Conservation (phyloP, 345 rosid genomes). For the Arabidopsis suecica region DNA sequence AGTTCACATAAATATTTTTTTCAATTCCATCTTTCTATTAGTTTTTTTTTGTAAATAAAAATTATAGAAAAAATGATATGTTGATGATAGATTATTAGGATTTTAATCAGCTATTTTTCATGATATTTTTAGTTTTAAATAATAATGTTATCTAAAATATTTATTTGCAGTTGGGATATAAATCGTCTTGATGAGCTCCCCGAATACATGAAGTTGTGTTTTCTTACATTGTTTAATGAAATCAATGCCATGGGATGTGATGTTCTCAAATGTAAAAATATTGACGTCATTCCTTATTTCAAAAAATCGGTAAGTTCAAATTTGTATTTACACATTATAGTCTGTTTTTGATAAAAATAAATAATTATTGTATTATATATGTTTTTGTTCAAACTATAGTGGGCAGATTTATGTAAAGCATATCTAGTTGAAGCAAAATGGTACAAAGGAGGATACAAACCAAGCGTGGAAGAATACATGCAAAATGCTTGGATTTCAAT, state of each 20-base stretch:
- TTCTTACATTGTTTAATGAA: conserved; percentile 37
- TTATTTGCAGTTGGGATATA: conserved; percentile 32
- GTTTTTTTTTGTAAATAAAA: too few relatives aligned
- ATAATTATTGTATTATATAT: too few relatives aligned
- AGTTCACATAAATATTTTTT: too few relatives aligned
- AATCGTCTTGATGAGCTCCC: conserved; percentile 17
- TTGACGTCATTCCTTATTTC: conserved; percentile 13
- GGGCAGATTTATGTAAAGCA: conserved; percentile 49
- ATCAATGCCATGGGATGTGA: conserved; percentile 29
- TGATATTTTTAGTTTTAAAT: too few relatives aligned
- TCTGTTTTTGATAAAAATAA: too few relatives aligned
- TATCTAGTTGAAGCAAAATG: conserved; percentile 57
- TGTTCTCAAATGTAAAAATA: conserved; percentile 11
- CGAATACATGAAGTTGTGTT: conserved; percentile 39
- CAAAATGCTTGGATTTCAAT: conserved; percentile 49
- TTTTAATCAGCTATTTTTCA: too few relatives aligned
- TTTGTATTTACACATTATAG: too few relatives aligned
- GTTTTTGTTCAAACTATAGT: conserved; percentile 39
- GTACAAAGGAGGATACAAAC: conserved; percentile 44
- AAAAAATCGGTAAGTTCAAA: conserved; percentile 35
- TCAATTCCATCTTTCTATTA: too few relatives aligned
- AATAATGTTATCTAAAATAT: too few relatives aligned
- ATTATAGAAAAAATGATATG: too few relatives aligned
- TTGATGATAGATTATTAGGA: too few relatives aligned
- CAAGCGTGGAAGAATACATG: conserved; percentile 50